These are phyloP conservation scores for Leishmania braziliensis DNA, from an alignment of 208 protist genomes.

Conservation along the genomic window DNA sequence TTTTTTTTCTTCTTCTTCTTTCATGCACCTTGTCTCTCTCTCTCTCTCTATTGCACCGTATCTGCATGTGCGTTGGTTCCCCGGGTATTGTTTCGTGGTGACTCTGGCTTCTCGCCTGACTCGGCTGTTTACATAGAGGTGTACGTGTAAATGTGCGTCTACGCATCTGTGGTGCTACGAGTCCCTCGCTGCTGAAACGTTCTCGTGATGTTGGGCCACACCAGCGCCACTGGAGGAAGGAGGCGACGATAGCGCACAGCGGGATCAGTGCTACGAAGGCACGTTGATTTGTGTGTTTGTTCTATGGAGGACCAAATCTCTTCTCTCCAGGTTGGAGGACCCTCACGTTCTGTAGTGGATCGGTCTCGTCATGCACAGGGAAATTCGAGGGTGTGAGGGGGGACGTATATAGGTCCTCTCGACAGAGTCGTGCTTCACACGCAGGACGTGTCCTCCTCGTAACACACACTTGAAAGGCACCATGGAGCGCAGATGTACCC, in stretches of 20 bases:
- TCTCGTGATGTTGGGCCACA: background rate
- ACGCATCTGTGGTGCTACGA: background rate
- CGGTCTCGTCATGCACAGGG: background rate
- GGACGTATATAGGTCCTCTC: background rate
- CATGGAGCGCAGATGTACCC: background rate
- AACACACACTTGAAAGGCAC: background rate
- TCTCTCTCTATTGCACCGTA: background rate
- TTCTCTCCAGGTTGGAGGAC: background rate
- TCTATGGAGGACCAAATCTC: background rate
- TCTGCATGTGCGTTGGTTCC: background rate
- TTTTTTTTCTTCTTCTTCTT: background rate
- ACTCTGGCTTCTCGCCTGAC: background rate
- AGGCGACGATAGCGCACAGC: background rate
- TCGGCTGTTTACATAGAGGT: background rate
- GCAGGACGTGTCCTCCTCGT: background rate
- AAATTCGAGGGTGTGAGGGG: background rate
- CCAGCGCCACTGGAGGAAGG: background rate
- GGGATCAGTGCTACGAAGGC: background rate
- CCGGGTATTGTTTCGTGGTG: background rate
- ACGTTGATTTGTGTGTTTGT: background rate
- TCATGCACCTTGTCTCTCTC: background rate
- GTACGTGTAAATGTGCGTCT: background rate
- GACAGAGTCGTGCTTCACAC: background rate
- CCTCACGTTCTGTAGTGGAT: background rate
- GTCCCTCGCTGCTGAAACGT: background rate